Conservation (phyloP, 2,329 filamentous ascomycete genomes). For the Cordyceps tenuipes region DNA sequence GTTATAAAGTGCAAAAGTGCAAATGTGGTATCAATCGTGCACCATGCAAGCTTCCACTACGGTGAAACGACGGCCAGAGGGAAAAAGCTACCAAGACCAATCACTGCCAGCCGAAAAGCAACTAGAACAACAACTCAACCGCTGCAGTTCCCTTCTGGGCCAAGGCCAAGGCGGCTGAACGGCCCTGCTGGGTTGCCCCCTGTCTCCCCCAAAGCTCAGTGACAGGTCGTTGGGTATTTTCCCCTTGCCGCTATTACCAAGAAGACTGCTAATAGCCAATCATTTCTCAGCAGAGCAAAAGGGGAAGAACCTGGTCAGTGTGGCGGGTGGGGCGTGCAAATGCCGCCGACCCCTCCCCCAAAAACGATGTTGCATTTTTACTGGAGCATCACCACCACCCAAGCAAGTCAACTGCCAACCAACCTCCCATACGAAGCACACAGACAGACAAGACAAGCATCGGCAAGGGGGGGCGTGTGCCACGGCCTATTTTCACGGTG, state of each 20-base stretch:
- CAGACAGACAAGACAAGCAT: not conserved
- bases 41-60: not conserved
- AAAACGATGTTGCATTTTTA: too few species aligned
- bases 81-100: not conserved
- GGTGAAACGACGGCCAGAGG: conserved; percentile 8
- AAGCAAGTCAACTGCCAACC: not conserved
- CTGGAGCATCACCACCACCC: not conserved
- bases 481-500: not conserved
- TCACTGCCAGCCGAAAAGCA: not conserved
- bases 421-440: not conserved
- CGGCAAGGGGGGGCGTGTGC: not conserved
- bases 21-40: too few species aligned
- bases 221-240: not conserved
- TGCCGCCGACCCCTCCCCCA: not conserved
- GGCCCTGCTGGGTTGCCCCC: not conserved
- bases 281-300: not conserved
- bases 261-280: not conserved
- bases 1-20: too few species aligned
- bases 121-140: not conserved
- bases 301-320: not conserved
- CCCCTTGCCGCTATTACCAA: conserved; percentile 2
- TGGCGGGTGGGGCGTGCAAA: not conserved
- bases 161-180: not conserved
- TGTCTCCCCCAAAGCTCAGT: not conserved
- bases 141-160: not conserved